Conservation (phyloP, 768 basidiomycete species). For the Rhodotorula diobovata region DNA sequence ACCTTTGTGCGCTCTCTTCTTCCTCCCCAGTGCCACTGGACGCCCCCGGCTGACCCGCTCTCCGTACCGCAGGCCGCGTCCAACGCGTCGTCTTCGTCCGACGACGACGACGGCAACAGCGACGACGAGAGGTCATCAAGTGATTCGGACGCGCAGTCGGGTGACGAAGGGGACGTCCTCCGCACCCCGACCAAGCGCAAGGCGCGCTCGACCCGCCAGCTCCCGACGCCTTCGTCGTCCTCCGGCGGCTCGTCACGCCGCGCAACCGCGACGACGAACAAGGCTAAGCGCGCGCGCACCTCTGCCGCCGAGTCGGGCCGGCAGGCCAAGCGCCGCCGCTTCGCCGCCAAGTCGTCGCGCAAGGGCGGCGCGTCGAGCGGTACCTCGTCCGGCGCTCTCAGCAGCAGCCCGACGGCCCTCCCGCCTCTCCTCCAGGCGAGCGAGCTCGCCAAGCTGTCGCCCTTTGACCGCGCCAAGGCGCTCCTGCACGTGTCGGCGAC, state of each 20-base stretch:
- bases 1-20: slow-evolving; percentile 36
- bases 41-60: background rate
- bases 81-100: background rate
- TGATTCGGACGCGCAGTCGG: background rate
- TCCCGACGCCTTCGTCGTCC: slow-evolving; percentile 12
- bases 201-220: background rate
- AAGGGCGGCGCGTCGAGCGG: too few species aligned
- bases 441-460: slow-evolving; percentile 27
- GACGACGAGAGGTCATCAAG: background rate
- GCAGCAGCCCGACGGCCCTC: too few species aligned
- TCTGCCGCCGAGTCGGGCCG: background rate
- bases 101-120: background rate
- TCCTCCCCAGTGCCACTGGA: background rate
- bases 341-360: background rate
- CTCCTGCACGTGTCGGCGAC: slow-evolving; percentile 85
- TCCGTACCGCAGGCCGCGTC: background rate
- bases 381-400: too few species aligned
- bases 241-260: background rate
- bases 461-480: slow-evolving; percentile 41
- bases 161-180: background rate
- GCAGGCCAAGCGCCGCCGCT: slow-evolving; percentile 13
- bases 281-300: slow-evolving; percentile 3
- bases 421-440: slow-evolving; percentile 37
- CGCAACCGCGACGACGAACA: background rate
- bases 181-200: slow-evolving; percentile 15